Base-by-base conservation (phyloP, 129 eudicot species). In the Kitagawia praeruptora region DNA sequence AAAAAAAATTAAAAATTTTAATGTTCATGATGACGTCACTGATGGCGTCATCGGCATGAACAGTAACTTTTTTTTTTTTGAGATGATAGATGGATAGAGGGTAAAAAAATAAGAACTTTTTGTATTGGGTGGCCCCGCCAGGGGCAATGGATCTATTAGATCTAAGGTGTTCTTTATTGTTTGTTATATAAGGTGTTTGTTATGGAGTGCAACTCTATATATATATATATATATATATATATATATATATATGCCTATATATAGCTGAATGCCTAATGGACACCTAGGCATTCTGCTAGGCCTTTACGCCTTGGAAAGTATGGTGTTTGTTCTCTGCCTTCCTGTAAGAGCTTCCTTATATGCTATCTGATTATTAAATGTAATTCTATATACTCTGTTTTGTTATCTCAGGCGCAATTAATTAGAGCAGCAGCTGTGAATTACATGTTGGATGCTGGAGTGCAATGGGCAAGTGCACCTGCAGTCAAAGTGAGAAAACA, bases 381-480 rank as follows among this genome's bases (percentile, higher is more conserved):
- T 61, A 61, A 61, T n/a, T 10, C 56, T 15, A 74, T 74, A 6
- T 53, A 21, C 69, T 76, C 31, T 4, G 79, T 41, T 82, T 34
- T 19, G n/a, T 37, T 82, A 27, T 82, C 47, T 51, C 88, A 92
- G 98, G 96, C 96, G 74, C 90, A 85, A 81, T 83, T 83, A 78
- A 86, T 94, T 61, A 90, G 97, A 88, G 81, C 89, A 79, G 93
- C 97, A 47, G 92, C 97, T 47, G 88, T 79, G 71, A 92, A 87
- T 83, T 94, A 94, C 85, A 81, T 94, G 88, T 80, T 90, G 88
- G 98, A 94, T 85, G 87, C 91, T 85, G 96, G 98, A 81, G 87
- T 94, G 74, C 97, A 92, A 71, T 94, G 98, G 97, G 98, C 97
- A 25, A 93, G 89, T 80, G 96, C 96, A 61, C 91, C 98, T 81